Base-by-base conservation (phyloP, 1,139 yeast genomes). In the Lodderomyces parapsilosis region DNA sequence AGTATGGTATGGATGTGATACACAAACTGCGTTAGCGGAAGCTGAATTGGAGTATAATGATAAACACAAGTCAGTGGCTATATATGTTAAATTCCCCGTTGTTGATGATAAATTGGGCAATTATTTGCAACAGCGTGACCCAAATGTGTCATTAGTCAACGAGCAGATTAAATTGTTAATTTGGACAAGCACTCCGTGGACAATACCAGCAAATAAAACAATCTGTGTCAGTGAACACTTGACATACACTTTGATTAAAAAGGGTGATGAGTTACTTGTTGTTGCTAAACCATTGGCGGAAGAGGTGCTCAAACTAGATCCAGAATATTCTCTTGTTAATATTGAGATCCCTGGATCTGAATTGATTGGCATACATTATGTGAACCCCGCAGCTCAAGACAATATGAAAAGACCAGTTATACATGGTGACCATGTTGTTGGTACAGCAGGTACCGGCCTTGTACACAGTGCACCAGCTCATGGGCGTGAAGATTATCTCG, bases 101-200 rank as follows among this genome's bases (percentile, higher is more conserved):
- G 34, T 44, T 30, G 39, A 23, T 10, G 25, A 31, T 2, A 24
- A 46, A 11, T 45, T 43, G 36, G 36, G 41, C 2, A 19, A 38
- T n/a, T 25, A 9, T 13, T 4, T 28, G 4, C 6, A 11, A 9
- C 18, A 23, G 8, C 8, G 18, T 6, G 4, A 11, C 8, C 23
- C n/a, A 3, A 6, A 33, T 13, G 4, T 13, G 24, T 11, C 13
- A 5, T 8, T 53, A 10, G 30, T 40, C 3, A 13, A 35, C 1
- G 38, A 39, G 23, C 44, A 22, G 13, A 34, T 43, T 6, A 27
- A 39, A 4, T 33, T 49, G 24, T 65, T 86, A 48, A 88, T 93
- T 44, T 93, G 99, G 99, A 93, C 99, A 0, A 90, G 97, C 1
- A 93, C 99, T 1, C 98, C 99, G 0, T 93, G 99, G 99, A 94